These are phyloP conservation scores for Phytophthora pinifolia DNA, from an alignment of 352 stramenopile genomes.

Conservation along the genomic window DNA sequence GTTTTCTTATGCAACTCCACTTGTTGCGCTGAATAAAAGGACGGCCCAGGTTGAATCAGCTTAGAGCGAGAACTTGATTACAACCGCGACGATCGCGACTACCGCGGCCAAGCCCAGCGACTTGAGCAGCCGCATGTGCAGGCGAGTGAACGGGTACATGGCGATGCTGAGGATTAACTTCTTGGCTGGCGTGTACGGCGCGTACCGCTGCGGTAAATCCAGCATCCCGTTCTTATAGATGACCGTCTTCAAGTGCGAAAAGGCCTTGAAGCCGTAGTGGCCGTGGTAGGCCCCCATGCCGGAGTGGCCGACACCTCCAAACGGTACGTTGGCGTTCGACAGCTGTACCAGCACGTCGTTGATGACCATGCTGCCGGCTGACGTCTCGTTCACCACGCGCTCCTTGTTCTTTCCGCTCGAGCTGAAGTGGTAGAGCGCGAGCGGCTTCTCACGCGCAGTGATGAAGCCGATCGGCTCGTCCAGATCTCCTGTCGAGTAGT, in stretches of 20 bases:
- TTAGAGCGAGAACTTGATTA: constrained; percentile 30
- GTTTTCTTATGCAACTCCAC: constrained; percentile 5
- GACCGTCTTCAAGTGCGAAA: constrained; percentile 71
- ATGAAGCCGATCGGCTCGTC: constrained; percentile 41
- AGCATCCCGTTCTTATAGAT: constrained; percentile 65
- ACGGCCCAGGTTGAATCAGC: neutral
- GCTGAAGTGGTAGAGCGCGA: constrained; percentile 89
- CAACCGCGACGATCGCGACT: constrained; percentile 32
- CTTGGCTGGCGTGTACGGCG: constrained; percentile 41
- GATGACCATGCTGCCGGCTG: constrained; percentile 55
- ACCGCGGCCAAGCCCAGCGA: constrained; percentile 26
- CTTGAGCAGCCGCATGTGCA: constrained; percentile 42
- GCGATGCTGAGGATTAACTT: constrained; percentile 40
- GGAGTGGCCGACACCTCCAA: constrained; percentile 74
- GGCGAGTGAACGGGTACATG: constrained; percentile 50
- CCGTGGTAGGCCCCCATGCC: constrained; percentile 88
- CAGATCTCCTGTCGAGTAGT: constrained; percentile 46
- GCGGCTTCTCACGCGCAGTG: constrained; percentile 59
- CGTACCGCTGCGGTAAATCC: constrained; percentile 55
- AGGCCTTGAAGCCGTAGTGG: constrained; percentile 74
- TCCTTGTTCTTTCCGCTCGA: constrained; percentile 41
- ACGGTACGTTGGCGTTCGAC: constrained; percentile 63
- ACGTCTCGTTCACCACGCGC: constrained; percentile 47
- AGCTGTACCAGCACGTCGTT: constrained; percentile 89
- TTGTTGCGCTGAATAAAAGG: constrained; percentile 14